Evolutionary conservation across 192 early-diverging fungal species (phyloP).

Genomic region (Coemansia sp.): DNA sequence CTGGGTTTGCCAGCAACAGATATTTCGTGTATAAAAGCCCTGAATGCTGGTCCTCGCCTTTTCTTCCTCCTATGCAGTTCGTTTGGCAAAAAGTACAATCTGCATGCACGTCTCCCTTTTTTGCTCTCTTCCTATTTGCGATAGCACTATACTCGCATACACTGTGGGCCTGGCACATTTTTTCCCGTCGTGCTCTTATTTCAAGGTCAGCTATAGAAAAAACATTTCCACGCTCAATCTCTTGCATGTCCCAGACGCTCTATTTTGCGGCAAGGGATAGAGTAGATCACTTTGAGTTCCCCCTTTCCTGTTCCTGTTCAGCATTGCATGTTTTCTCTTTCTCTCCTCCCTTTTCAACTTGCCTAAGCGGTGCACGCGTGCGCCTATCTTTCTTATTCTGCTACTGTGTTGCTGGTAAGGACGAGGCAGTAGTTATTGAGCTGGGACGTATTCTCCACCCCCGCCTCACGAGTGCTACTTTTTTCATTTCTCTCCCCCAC

Average conservation of each 20-base stretch:
- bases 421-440: background rate
- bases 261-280: constrained; percentile 19
- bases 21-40: background rate
- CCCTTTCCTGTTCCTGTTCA: background rate
- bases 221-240: constrained; percentile 12
- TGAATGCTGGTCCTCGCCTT: background rate
- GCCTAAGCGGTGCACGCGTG: background rate
- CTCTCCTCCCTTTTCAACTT: constrained; percentile 7
- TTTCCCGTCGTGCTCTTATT: constrained; percentile 2
- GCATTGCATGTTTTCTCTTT: constrained; percentile 5
- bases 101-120: constrained; percentile 12
- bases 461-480: background rate
- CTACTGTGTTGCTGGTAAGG: background rate
- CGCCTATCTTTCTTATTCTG: background rate
- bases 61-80: background rate
- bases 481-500: constrained; percentile 9
- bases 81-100: constrained; percentile 1
- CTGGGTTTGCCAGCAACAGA: too few species aligned
- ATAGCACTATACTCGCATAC: constrained; percentile 21
- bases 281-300: constrained; percentile 8
- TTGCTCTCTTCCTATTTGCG: constrained; percentile 3
- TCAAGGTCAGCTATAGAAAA: constrained; percentile 13
- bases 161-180: constrained; percentile 9
- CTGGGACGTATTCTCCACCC: background rate
- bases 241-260: background rate